phyloP scores from a whole-genome alignment of 106 monocot genomes.

The Gastrodia elata region DNA sequence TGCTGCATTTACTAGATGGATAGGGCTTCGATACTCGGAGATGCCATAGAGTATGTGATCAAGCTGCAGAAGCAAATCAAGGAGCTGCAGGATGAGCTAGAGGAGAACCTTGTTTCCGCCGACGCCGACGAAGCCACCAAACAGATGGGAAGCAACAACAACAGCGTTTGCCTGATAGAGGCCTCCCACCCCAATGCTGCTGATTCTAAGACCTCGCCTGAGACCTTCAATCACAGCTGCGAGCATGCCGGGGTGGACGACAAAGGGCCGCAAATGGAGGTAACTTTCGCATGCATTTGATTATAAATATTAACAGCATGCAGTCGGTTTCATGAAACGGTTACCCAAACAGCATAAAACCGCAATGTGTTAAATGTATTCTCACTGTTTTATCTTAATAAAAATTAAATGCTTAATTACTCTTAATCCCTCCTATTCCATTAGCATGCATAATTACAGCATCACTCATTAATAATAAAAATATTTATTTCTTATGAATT shows the following conservation, averaged over 20 bases:
- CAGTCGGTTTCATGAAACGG: no score
- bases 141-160: slow-evolving; percentile 28
- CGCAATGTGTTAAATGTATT: no score
- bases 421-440: no score
- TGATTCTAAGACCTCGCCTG: not conserved
- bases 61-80: slow-evolving; percentile 53
- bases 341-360: no score
- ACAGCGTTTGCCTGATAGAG: slow-evolving; percentile 14
- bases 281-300: no score
- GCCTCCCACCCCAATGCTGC: not conserved
- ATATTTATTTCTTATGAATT: not conserved
- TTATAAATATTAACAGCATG: no score
- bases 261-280: slow-evolving; percentile 77
- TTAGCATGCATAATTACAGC: no score
- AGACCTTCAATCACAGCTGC: not conserved
- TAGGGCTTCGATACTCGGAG: slow-evolving; percentile 70
- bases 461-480: no score
- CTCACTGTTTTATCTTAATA: no score
- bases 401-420: no score
- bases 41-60: slow-evolving; percentile 66
- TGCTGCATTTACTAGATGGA: slow-evolving; percentile 41
- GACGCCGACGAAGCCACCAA: slow-evolving; percentile 17
- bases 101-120: slow-evolving; percentile 19
- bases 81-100: slow-evolving; percentile 69
- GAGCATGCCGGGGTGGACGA: slow-evolving; percentile 22